Percentiles rank a stretch among this genome's conserved stretches.
phyloP scores from a whole-genome alignment of 2,329 filamentous ascomycete species.

The Emergomyces africanus region DNA sequence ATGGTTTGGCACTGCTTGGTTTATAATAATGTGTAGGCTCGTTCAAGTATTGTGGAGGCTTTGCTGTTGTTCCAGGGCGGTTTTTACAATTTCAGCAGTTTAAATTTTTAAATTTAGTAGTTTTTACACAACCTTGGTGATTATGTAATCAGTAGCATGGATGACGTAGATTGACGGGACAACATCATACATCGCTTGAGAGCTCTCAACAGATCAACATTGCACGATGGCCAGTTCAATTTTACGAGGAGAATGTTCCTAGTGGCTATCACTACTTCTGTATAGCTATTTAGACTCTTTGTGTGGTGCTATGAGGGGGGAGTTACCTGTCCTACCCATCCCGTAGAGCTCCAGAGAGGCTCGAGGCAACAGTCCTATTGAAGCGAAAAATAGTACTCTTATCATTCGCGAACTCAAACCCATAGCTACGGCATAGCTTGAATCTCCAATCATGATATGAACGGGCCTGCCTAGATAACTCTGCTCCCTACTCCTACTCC shows the following conservation, averaged over 20 bases:
- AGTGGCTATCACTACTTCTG: neutral
- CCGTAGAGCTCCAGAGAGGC: no score
- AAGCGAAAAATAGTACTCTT: no score
- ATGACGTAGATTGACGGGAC: neutral
- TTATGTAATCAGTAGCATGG: neutral
- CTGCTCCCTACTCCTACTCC: neutral
- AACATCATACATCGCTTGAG: neutral
- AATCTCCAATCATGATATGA: neutral
- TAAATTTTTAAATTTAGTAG: no score
- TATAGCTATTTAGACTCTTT: neutral
- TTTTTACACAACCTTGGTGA: no score
- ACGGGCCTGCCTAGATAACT: neutral
- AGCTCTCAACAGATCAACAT: neutral
- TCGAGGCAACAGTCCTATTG: constrained; percentile 1
- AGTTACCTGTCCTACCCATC: neutral
- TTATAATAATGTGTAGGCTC: no score
- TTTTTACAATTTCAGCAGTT: neutral
- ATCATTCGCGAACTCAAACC: neutral
- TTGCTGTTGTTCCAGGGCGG: neutral
- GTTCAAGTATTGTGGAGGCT: neutral
- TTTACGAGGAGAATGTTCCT: neutral
- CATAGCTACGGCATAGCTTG: neutral
- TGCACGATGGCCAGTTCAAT: neutral
- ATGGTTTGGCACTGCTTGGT: neutral
- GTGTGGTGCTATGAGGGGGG: neutral